Conservation (phyloP, 768 basidiomycete genomes). For the Albatrellus ellisii region DNA sequence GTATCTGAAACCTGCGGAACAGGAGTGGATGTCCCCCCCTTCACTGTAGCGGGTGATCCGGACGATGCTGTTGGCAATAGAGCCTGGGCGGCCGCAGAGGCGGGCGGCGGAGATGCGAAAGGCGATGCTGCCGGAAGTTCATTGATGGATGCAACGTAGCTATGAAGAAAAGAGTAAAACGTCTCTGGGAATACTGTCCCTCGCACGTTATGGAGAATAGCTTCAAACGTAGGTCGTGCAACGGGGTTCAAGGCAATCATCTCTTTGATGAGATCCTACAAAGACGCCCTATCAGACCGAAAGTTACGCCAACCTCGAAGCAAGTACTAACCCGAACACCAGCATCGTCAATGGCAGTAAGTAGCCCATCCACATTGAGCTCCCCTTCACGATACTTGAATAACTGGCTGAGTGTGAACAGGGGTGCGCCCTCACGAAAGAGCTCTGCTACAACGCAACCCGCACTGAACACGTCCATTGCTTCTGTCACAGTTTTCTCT, state of each 20-base stretch:
- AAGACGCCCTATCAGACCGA: neutral
- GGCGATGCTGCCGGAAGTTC: constrained; percentile 42
- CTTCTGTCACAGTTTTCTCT: constrained; percentile 79
- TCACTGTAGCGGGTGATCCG: constrained; percentile 3
- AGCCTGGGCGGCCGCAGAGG: neutral
- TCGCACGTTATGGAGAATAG: constrained; percentile 58
- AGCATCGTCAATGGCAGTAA: constrained; percentile 67
- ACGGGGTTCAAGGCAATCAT: constrained; percentile 81
- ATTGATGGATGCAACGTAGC: constrained; percentile 72
- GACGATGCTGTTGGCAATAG: constrained; percentile 8
- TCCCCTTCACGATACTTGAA: constrained; percentile 91
- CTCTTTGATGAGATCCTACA: constrained; percentile 70
- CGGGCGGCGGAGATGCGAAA: constrained; percentile 15
- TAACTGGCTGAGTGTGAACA: constrained; percentile 89
- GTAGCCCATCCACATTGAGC: constrained; percentile 55
- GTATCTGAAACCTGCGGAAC: constrained; percentile 8
- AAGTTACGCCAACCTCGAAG: no score
- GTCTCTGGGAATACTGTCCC: constrained; percentile 80
- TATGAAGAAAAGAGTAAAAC: constrained; percentile 92
- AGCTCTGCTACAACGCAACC: constrained; percentile 95
- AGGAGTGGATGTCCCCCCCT: constrained; percentile 6
- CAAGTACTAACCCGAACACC: constrained; percentile 69
- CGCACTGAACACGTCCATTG: constrained; percentile 94
- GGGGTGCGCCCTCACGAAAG: constrained; percentile 85
- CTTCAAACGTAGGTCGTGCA: constrained; percentile 71